Conservation (phyloP, 73 alveolate genomes). For the Paramecium pentaurelia region DNA sequence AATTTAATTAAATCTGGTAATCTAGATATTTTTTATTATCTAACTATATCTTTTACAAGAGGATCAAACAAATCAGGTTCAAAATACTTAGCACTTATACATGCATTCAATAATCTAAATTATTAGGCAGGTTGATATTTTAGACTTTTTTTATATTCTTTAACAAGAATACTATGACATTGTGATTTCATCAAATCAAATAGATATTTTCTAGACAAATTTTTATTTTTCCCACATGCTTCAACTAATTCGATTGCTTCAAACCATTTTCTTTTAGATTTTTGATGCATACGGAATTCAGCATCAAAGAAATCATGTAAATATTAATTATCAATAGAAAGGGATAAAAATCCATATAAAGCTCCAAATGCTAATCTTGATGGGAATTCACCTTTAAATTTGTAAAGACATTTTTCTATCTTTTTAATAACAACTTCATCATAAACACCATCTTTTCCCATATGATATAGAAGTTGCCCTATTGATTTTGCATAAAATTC, state of each 20-base stretch:
- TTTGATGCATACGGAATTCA: not conserved
- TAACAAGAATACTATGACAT: not conserved
- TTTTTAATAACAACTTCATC: not conserved
- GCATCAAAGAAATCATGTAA: constrained; percentile 13
- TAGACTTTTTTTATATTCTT: not conserved
- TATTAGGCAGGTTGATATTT: not conserved
- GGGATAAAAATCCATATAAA: not conserved
- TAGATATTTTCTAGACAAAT: not conserved
- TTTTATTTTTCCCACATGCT: constrained; percentile 27
- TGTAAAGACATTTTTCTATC: constrained; percentile 15
- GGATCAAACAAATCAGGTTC: constrained; percentile 19
- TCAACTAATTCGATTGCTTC: constrained; percentile 3
- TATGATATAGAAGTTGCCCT: not conserved
- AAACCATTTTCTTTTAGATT: not conserved
- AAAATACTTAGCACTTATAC: constrained; percentile 16
- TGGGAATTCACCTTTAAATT: constrained; percentile 20
- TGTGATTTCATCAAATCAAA: not conserved
- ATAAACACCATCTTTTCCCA: not conserved
- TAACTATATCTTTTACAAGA: not conserved
- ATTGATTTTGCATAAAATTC: constrained; percentile 16
- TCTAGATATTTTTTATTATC: not conserved
- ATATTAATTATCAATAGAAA: not conserved
- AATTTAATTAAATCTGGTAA: not conserved
- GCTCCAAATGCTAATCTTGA: constrained; percentile 37
- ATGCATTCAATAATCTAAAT: not conserved